Evolutionary conservation across 2,329 filamentous ascomycete species (phyloP).

Genomic region (Microascus cirrosus): DNA sequence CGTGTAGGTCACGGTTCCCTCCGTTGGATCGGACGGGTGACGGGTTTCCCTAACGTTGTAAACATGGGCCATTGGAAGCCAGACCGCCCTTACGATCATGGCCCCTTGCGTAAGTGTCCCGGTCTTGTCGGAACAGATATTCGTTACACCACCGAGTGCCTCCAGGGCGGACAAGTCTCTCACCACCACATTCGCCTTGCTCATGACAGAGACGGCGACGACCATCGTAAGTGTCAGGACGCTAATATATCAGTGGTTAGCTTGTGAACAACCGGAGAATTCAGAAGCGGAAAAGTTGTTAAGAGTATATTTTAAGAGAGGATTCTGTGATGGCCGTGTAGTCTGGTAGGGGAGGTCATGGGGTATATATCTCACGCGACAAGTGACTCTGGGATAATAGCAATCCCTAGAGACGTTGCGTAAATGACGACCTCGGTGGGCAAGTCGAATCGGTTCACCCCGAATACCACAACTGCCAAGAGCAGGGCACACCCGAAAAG

Average conservation of each 20-base stretch:
- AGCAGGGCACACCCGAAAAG: constrained; percentile 61
- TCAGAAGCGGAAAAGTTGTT: background rate
- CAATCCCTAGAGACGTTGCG: constrained; percentile 46
- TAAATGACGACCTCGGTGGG: constrained; percentile 44
- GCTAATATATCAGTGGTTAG: constrained; percentile 10
- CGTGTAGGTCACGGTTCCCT: constrained; percentile 37
- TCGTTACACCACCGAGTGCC: constrained; percentile 58
- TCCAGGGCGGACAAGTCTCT: constrained; percentile 57
- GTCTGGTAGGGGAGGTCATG: background rate
- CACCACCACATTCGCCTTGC: constrained; percentile 52
- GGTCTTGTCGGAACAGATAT: constrained; percentile 66
- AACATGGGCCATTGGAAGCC: constrained; percentile 46
- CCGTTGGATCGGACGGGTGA: constrained; percentile 49
- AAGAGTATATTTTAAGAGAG: no score
- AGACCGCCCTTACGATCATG: constrained; percentile 59
- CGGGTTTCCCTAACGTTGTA: constrained; percentile 52
- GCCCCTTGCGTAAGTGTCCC: constrained; percentile 58
- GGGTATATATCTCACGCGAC: constrained; percentile 36
- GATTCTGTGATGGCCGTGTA: no score
- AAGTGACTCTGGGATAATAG: constrained; percentile 53
- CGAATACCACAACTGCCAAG: constrained; percentile 46
- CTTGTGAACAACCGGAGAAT: background rate
- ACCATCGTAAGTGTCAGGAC: constrained; percentile 63
- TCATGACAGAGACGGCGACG: constrained; percentile 53
- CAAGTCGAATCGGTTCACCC: constrained; percentile 40